Evolutionary conservation across 163 green algal species (phyloP).

Genomic region (Scenedesmus sp.): DNA sequence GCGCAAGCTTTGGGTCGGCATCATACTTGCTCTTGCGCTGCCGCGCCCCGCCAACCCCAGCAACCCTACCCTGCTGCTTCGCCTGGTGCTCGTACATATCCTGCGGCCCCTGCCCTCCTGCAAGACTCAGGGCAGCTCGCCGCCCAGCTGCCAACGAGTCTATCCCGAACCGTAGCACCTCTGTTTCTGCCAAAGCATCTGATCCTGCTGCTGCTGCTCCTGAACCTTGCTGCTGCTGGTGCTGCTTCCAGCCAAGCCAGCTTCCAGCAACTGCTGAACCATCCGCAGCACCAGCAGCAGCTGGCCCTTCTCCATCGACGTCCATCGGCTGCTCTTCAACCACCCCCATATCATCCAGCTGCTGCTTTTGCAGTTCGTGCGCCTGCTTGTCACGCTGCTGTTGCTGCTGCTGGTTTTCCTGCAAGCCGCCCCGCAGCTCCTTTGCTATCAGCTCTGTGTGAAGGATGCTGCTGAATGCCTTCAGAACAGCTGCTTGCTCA

Average conservation of each 20-base stretch:
- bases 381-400: background rate
- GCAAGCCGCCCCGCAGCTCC: background rate
- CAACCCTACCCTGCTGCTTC: too few species aligned
- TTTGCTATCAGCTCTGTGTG: slow-evolving; percentile 12
- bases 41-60: too few species aligned
- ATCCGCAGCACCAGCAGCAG: background rate
- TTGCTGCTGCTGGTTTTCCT: slow-evolving; percentile 13
- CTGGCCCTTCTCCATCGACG: background rate
- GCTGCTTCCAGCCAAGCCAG: slow-evolving; percentile 23
- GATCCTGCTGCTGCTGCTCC: slow-evolving; percentile 9
- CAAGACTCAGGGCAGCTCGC: too few species aligned
- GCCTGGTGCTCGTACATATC: too few species aligned
- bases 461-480: slow-evolving; percentile 43
- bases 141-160: slow-evolving; percentile 19
- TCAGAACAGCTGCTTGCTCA: slow-evolving; percentile 32
- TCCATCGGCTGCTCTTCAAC: slow-evolving; percentile 47
- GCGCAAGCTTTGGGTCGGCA: too few species aligned
- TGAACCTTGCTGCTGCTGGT: background rate
- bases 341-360: background rate
- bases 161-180: slow-evolving; percentile 26
- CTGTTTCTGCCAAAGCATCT: background rate
- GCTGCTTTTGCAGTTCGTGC: background rate
- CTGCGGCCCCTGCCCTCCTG: too few species aligned
- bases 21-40: too few species aligned
- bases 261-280: background rate